Evolutionary conservation across 257 asterid species (phyloP), one percentile per base, ranked within the genome.

Genomic region (Dorcoceras hygrometricum): DNA sequence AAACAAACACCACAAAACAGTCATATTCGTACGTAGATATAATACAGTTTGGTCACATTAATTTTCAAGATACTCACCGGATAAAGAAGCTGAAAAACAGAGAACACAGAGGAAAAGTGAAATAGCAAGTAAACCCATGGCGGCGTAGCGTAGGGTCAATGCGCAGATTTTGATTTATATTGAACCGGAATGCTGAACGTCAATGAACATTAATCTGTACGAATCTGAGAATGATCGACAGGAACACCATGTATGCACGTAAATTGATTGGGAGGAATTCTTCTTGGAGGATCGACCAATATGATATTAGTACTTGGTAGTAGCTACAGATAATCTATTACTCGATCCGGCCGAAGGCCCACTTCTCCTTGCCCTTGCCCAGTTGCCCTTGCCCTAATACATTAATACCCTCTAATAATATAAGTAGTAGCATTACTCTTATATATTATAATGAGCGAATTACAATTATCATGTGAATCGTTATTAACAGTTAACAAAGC

Each of bases 71-170:
- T 4, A 32, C 76, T 78, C 74, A 82, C 87, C 20, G 3, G 82
- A 78, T 63, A 65, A 50, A 32, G 78, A 71, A 61, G 77, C 72
- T 2, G 74, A 36, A 0, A 71, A 59, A 43, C 67, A 60, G 27
- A 79, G 68, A 39, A 75, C 18, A 2, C 50, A 72, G 76, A 81
- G 67, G 5, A 76, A 14, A n/a, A 81, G 69, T 22, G 66, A 62
- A 28, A 60, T 22, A 51, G 69, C 3, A 10, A 62, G 11, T 63
- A 46, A 69, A 69, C 20, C 67, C 87, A 78, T 16, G 20, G 53
- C 19, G 62, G 24, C 48, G 0, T 5, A 14, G 61, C 61, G 68
- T 10, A 14, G 28, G 8, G 53, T 22, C 6, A 25, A 36, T n/a
- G 14, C 57, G 36, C 3, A 10, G 22, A 29, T 25, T n/a, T 20